Base-by-base conservation (phyloP, 2,329 filamentous ascomycete species). In the Claviceps sp. region DNA sequence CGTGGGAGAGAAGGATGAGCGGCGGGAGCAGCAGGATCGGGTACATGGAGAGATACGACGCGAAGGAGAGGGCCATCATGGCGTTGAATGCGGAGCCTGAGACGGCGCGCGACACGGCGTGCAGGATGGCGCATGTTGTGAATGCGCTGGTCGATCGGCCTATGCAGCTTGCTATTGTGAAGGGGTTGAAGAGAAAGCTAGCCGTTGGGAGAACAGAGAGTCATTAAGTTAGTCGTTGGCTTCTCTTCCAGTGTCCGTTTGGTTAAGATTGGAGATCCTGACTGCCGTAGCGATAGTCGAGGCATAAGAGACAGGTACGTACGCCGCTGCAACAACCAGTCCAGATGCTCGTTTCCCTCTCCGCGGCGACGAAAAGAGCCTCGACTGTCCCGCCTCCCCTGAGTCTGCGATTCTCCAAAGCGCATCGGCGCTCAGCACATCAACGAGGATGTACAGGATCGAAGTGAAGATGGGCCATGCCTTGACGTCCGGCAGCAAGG, bases 101-200 rank as follows among this genome's bases (percentile, higher is more conserved):
- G 47, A 90, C 82, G 44, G 91, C 91, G 65, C 86, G 88, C 16
- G 87, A 79, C 51, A 95, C 79, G 55, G 91, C 87, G 57, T 87
- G 81, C 34, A 97, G 79, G 59, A 95, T 87, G 59, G 89, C 89
- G 63, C 87, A 86, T 52, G 87, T 93, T 1, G 89, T 90, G 65
- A 98, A 91, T 53, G 91, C 82, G 56, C 82, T 87, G 0, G 91
- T 96, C 1, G 93, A 87, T 42, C 91, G 85, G 26, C 87, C 91
- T 54, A 98, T 77, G 65, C 91, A 97, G 18, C 89, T 90, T 45
- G 89, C 82, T 55, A 98, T 81, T 1, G 90, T 95, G 64, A 95
- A 95, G 0, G 93, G 93, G 65, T 94, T 97, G 71, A 97, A 91
- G 2, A 98, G 78, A 64, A 88, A 97, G 58, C 88, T 93, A 16